phyloP scores from a whole-genome alignment of 495 filamentous ascomycete genomes.

The Aspergillus egyptiacus region DNA sequence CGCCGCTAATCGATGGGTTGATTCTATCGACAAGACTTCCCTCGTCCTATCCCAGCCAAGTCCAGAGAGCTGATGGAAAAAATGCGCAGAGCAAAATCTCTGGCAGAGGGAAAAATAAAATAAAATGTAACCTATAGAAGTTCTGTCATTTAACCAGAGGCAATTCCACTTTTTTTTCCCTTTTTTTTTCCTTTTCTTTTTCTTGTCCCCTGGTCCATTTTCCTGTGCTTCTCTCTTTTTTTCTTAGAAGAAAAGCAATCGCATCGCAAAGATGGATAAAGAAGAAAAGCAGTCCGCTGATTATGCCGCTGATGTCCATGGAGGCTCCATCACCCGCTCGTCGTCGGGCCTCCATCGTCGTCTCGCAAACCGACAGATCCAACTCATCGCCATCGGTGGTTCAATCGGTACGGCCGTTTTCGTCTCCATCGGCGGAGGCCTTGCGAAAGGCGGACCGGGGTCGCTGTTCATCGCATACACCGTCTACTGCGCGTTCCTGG shows the following conservation, averaged over 20 bases:
- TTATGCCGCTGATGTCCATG: slow-evolving; percentile 1
- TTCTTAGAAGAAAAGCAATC: background rate
- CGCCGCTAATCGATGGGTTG: background rate
- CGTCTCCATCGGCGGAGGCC: slow-evolving; percentile 20
- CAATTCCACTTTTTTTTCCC: background rate
- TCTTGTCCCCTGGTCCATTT: no score
- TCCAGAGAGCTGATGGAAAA: background rate
- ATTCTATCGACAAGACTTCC: background rate
- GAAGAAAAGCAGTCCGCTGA: background rate
- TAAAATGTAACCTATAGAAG: slow-evolving; percentile 4
- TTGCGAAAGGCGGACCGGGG: slow-evolving; percentile 45
- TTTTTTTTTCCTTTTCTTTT: background rate
- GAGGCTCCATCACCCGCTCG: background rate
- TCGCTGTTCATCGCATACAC: slow-evolving; percentile 40
- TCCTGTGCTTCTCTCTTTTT: background rate
- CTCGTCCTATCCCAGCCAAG: slow-evolving; percentile 3
- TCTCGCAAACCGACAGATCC: slow-evolving; percentile 21
- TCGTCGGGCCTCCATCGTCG: slow-evolving; percentile 11
- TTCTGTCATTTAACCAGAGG: background rate
- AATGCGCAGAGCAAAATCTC: background rate
- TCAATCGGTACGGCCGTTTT: slow-evolving; percentile 30
- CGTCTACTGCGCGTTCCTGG: slow-evolving; percentile 29
- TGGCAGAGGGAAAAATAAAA: no score
- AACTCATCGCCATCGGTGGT: slow-evolving; percentile 29
- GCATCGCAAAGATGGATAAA: background rate